Percentiles rank a stretch among this genome's conserved stretches.
These are phyloP conservation scores for Populus euphratica DNA, from an alignment of 345 rosid species.

Conservation along the genomic window DNA sequence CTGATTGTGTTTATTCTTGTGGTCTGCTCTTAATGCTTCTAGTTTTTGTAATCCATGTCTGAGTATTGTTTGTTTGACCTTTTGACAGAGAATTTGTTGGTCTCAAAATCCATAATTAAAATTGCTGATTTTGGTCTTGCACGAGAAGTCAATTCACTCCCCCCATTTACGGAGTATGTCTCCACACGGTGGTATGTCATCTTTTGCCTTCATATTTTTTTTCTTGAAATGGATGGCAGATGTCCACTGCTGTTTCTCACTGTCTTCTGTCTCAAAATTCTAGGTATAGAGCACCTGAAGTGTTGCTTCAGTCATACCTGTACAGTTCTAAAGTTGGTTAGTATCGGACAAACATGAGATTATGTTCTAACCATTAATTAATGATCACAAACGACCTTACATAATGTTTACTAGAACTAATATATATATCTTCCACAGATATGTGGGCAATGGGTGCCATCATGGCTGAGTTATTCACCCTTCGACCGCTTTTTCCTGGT, in stretches of 20 bases:
- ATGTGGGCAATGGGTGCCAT: slow-evolving; percentile 99
- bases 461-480: slow-evolving; percentile 76
- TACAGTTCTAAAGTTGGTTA: slow-evolving; percentile 89
- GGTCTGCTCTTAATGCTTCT: background rate
- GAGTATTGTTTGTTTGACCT: background rate
- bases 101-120: slow-evolving; percentile 66
- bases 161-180: slow-evolving; percentile 89
- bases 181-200: slow-evolving; percentile 86
- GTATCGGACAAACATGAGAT: slow-evolving; percentile 21
- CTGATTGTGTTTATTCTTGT: background rate
- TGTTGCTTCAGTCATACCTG: slow-evolving; percentile 72
- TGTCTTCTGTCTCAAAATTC: background rate
- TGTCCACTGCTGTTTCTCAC: background rate
- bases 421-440: slow-evolving; percentile 37
- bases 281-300: slow-evolving; percentile 99
- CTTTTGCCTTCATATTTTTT: background rate
- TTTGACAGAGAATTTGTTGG: slow-evolving; percentile 72
- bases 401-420: too few species aligned
- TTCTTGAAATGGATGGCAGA: background rate
- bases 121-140: slow-evolving; percentile 99
- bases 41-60: too few species aligned
- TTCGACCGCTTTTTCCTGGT: slow-evolving; percentile 91
- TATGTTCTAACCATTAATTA: background rate
- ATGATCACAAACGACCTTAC: background rate
- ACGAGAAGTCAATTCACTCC: slow-evolving; percentile 74